Conservation (phyloP, 495 filamentous ascomycete species). For the Tuber umbilicatum region DNA sequence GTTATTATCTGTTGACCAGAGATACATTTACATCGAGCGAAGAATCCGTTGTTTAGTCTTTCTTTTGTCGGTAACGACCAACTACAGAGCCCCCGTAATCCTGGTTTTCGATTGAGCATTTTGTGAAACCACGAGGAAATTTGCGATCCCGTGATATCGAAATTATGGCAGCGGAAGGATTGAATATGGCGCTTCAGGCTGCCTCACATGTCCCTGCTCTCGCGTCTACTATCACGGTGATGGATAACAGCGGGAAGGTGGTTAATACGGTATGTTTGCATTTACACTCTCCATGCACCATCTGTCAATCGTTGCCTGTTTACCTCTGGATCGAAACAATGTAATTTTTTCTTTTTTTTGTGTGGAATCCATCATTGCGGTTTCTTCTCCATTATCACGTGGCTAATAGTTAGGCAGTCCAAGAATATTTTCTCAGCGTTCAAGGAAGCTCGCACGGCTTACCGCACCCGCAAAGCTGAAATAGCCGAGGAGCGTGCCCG, state of each 20-base stretch:
- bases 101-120: conserved; percentile 3
- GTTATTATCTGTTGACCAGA: conserved; percentile 32
- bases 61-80: background rate
- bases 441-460: conserved; percentile 35
- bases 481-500: conserved; percentile 36
- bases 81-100: background rate
- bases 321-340: background rate
- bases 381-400: background rate
- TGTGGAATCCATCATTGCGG: background rate
- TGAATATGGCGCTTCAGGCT: conserved; percentile 28
- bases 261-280: conserved; percentile 33
- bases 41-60: background rate
- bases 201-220: conserved; percentile 29
- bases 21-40: background rate
- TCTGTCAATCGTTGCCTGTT: conserved; percentile 18
- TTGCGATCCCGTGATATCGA: background rate
- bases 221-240: conserved; percentile 22
- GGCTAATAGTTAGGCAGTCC: conserved; percentile 14
- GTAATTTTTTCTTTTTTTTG: background rate
- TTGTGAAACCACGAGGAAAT: background rate
- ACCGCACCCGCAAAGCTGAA: conserved; percentile 39
- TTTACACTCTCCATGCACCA: conserved; percentile 3
- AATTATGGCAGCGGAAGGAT: conserved; percentile 21
- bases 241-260: conserved; percentile 33
- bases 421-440: conserved; percentile 40